phyloP scores from a whole-genome alignment of 768 basidiomycete genomes.

The Lentinula detonsa region DNA sequence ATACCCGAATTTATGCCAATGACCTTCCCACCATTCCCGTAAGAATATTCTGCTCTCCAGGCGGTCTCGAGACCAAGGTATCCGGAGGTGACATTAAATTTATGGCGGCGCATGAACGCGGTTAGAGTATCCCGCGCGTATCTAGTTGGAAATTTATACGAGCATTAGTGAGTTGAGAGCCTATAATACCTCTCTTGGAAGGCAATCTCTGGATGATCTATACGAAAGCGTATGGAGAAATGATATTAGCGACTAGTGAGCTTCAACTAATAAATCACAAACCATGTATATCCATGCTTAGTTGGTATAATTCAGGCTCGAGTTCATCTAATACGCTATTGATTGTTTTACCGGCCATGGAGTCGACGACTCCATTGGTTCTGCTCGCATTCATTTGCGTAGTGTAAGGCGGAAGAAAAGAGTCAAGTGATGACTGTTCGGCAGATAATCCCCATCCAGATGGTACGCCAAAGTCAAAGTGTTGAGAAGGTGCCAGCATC shows the following conservation, averaged over 20 bases:
- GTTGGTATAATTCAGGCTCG: constrained; percentile 44
- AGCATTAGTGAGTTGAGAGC: background rate
- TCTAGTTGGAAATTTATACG: constrained; percentile 27
- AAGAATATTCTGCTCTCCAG: constrained; percentile 68
- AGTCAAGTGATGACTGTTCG: constrained; percentile 12
- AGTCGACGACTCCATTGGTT: constrained; percentile 1
- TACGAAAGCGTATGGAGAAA: constrained; percentile 8
- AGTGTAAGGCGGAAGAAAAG: constrained; percentile 6
- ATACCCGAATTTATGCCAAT: constrained; percentile 77
- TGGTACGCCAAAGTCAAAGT: constrained; percentile 29
- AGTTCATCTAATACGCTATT: constrained; percentile 47
- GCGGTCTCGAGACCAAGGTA: constrained; percentile 72
- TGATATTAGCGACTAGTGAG: background rate
- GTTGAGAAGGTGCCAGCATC: constrained; percentile 36
- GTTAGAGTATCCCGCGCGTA: constrained; percentile 69
- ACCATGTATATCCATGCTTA: constrained; percentile 76
- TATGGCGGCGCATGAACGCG: constrained; percentile 58
- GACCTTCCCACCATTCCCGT: constrained; percentile 53
- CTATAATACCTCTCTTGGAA: constrained; percentile 52
- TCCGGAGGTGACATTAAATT: constrained; percentile 65
- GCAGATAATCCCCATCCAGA: constrained; percentile 20
- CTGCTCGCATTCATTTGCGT: background rate
- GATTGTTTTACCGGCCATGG: constrained; percentile 32
- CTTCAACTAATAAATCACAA: constrained; percentile 12
- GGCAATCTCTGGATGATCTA: constrained; percentile 61